A percentile compares a stretch with the other conserved stretches of the same genome.
Conservation (phyloP, 192 early-diverging fungal species). For the Backusella liffmaniae region DNA sequence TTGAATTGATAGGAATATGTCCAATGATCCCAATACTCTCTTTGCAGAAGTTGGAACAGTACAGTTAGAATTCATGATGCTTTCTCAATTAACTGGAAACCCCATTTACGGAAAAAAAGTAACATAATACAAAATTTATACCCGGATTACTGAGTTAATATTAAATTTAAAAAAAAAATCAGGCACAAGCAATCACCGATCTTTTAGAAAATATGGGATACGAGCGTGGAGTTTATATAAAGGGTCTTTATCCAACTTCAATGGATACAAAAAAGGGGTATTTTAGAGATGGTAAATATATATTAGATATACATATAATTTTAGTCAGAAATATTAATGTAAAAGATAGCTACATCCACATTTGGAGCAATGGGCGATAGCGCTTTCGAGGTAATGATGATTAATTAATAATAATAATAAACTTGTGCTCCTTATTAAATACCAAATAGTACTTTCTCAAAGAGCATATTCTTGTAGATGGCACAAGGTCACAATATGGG, state of each 20-base stretch:
- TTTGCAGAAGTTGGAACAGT: slow-evolving; percentile 39
- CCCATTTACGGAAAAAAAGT: slow-evolving; percentile 60
- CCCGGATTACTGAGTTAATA: neutral
- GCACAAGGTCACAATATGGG: slow-evolving; percentile 28
- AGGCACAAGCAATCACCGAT: slow-evolving; percentile 35
- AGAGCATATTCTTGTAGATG: slow-evolving; percentile 48
- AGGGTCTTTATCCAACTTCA: slow-evolving; percentile 65
- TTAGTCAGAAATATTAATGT: too few relatives aligned
- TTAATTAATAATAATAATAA: neutral
- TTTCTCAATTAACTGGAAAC: slow-evolving; percentile 73
- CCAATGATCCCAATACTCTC: neutral
- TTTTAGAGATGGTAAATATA: slow-evolving; percentile 30
- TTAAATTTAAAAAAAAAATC: neutral
- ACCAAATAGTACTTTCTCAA: slow-evolving; percentile 55
- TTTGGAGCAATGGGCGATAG: slow-evolving; percentile 57
- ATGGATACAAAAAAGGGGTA: slow-evolving; percentile 33
- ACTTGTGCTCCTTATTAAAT: neutral
- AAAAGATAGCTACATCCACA: slow-evolving; percentile 8
- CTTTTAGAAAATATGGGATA: slow-evolving; percentile 28
- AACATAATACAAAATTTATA: neutral
- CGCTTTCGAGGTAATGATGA: slow-evolving; percentile 51
- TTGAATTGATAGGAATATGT: neutral
- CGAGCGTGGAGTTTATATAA: slow-evolving; percentile 35
- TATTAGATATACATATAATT: neutral
- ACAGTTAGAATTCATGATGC: slow-evolving; percentile 81